These are phyloP conservation scores for Geoglossum cookeanum DNA, from an alignment of 2,329 filamentous ascomycete species.

Conservation along the genomic window DNA sequence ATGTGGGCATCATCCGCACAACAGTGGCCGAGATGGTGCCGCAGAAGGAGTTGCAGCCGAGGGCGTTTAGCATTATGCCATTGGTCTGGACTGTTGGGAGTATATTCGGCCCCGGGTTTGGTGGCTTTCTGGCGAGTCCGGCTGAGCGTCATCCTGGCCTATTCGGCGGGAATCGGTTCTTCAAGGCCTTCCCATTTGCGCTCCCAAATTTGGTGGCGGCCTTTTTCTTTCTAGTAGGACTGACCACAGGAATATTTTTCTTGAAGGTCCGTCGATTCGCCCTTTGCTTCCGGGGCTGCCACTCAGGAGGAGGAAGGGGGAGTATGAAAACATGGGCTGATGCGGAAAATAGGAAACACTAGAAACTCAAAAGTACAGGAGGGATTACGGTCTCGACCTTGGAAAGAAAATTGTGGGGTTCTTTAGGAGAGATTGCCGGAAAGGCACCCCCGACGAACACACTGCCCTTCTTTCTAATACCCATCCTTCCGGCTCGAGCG, in stretches of 20 bases:
- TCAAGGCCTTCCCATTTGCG: slow-evolving; percentile 61
- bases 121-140: slow-evolving; percentile 70
- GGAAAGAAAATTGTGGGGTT: slow-evolving; percentile 42
- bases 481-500: neutral
- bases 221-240: slow-evolving; percentile 58
- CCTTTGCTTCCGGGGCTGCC: neutral
- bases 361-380: slow-evolving; percentile 43
- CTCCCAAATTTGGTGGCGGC: slow-evolving; percentile 69
- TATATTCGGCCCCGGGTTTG: slow-evolving; percentile 74
- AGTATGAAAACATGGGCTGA: neutral
- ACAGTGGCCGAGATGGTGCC: slow-evolving; percentile 89
- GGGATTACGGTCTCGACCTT: slow-evolving; percentile 57
- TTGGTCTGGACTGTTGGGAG: slow-evolving; percentile 74
- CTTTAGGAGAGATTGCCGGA: slow-evolving; percentile 9
- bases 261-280: slow-evolving; percentile 35
- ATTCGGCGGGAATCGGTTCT: slow-evolving; percentile 41
- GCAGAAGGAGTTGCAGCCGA: slow-evolving; percentile 66
- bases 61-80: slow-evolving; percentile 86
- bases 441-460: slow-evolving; percentile 15
- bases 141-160: slow-evolving; percentile 51
- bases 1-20: slow-evolving; percentile 81
- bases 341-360: slow-evolving; percentile 46
- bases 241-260: slow-evolving; percentile 57
- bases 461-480: neutral
- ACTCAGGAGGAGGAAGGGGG: neutral